A percentile compares a stretch with the other conserved stretches of the same genome.
phyloP scores from a whole-genome alignment of 257 asterid species.

The Solanum sejunctum region DNA sequence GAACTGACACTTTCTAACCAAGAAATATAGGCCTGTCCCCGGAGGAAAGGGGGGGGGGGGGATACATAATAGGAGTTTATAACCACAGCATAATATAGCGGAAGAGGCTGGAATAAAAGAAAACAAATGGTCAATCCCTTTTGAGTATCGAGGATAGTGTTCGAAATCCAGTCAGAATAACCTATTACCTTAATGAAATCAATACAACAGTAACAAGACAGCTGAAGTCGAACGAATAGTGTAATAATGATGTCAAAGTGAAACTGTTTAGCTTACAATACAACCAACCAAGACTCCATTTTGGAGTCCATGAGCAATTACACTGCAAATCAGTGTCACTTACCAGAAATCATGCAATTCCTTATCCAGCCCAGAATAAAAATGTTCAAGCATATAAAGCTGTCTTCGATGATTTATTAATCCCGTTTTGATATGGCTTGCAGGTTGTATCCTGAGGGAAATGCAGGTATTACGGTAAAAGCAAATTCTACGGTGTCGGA shows the following conservation, averaged over 20 bases:
- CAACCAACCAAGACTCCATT: not conserved
- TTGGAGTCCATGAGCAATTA: not conserved
- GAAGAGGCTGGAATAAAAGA: not conserved
- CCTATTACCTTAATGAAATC: not conserved
- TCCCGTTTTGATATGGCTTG: slow-evolving; percentile 24
- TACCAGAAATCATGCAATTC: not conserved
- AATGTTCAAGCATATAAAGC: slow-evolving; percentile 17
- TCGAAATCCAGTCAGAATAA: not conserved
- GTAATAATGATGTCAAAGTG: not conserved
- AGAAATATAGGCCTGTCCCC: too few species aligned
- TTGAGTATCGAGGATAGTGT: not conserved
- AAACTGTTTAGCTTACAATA: not conserved
- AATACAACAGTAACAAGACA: not conserved
- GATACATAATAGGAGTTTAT: not conserved
- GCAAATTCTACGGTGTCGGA: not conserved
- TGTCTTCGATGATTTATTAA: slow-evolving; percentile 16
- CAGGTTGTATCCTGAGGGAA: slow-evolving; percentile 23
- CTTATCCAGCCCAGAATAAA: not conserved
- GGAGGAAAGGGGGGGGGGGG: too few species aligned
- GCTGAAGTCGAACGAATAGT: not conserved
- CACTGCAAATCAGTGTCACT: not conserved
- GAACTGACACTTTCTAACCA: too few species aligned
- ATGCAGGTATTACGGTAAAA: slow-evolving; percentile 14
- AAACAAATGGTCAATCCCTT: not conserved
- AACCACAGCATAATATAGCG: not conserved